Evolutionary conservation across 805 yeast species (phyloP), one percentile per base, ranked within the genome.

Genomic region (Starmerella bombicola): DNA sequence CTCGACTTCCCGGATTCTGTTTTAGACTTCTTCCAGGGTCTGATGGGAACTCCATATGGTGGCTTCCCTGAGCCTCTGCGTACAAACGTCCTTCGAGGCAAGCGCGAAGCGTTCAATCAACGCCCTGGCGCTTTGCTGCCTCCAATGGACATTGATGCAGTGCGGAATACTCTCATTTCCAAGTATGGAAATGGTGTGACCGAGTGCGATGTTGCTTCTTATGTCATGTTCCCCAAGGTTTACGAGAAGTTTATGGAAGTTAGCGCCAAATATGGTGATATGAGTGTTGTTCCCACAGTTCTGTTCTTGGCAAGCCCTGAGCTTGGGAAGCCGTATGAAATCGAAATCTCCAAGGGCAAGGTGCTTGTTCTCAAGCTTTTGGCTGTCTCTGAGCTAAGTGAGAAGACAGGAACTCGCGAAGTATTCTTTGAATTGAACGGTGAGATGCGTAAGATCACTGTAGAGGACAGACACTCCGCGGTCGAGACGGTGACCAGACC

Each of bases 21-120:
- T 15, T 73, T 91, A 61, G 99, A 91, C 65, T 91, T 91, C 75
- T 85, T 91, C 73, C 95, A 91, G 70, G 99, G 99, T 55, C 73
- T 91, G 62, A 91, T 91, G 82, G 99, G 99, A 61, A 91, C 91
- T 52, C 99, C 99, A 58, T 84, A 83, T 61, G 99, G 98, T 53
- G 99, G 99, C 7, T 91, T 91, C 94, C 98, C 99, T 45, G 99
- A 91, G 67, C 98, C 99, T 30, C 71, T 91, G 64, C 78, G 99
- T 67, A 71, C 95, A 30, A 83, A 86, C 62, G 73, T 91, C 48
- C 75, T 91, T 58, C 76, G 77, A 56, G 93, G 86, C 62, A 85
- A 85, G 78, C 80, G 98, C 68, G 77, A 81, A 66, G 84, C 84
- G 66, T 74, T 91, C 64, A 74, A 76, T 47, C 67, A 70, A 52